Evolutionary conservation across 176 grass and related monocot genomes (phyloP), one percentile per base, ranked within the genome.

Genomic region (Eragrostis nindensis): DNA sequence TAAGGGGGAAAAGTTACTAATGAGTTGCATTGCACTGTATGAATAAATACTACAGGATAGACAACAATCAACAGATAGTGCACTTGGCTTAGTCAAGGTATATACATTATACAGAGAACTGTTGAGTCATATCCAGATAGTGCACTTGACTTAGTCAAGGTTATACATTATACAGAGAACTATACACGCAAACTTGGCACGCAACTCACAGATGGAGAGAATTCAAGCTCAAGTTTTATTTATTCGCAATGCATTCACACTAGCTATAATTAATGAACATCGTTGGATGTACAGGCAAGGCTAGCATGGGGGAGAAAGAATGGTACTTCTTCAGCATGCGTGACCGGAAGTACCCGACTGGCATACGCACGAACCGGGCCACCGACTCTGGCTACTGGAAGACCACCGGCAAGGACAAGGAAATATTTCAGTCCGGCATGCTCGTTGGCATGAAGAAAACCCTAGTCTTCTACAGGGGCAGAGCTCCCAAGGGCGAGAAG

Each of bases 241-340:
- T 64, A 17, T 36, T 18, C 27, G 10, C 14, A 46, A 9, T 21
- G n/a, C 73, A 82, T 70, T 24, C 7, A 14, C 6, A 57, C 1
- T 64, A n/a, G 11, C 25, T 50, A 5, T 24, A 24, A 25, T 8
- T 59, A 44, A 76, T 17, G 7, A 0, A 42, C 55, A 10, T 32
- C 8, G 1, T 12, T 45, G 15, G 3, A 25, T 78, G 2, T 62
- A 7, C 64, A 94, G 92, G 82, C 52, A 94, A 94, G 84, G 92
- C 92, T 70, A 94, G 89, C 86, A 94, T 94, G 92, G 92, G 89
- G 3, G 89, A 94, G 92, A 94, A 94, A 4, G 92, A 91, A 39
- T 94, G 92, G 92, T 94, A 94, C 75, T 94, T 94, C 86, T 94
- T 94, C 80, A 91, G 92, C 83, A 89, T 94, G 92, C 86, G 87